Evolutionary conservation across 495 filamentous ascomycete species (phyloP).

Genomic region (Cryomyces minteri): DNA sequence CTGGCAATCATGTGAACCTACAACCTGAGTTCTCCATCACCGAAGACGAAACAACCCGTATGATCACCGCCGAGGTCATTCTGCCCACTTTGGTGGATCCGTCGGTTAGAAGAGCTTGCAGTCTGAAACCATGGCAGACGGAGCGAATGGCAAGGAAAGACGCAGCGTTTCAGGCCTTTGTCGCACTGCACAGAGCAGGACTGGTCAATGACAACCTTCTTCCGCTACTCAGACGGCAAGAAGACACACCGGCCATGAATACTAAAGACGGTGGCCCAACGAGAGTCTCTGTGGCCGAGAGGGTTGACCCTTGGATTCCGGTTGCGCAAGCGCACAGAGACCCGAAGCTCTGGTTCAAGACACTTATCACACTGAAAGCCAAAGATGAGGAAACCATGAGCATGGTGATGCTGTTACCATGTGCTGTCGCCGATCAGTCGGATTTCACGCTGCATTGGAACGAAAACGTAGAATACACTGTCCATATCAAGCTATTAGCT

Average conservation of each 20-base stretch:
- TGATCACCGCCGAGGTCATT: constrained; percentile 37
- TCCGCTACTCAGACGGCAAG: constrained; percentile 25
- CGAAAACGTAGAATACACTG: constrained; percentile 8
- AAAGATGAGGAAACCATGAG: constrained; percentile 7
- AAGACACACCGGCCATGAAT: constrained; percentile 13
- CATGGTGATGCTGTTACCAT: constrained; percentile 23
- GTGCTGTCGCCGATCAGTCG: constrained; percentile 12
- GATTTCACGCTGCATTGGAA: constrained; percentile 29
- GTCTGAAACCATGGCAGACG: constrained; percentile 40
- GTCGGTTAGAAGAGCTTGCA: constrained; percentile 34
- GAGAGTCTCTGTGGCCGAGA: background rate
- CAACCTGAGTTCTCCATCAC: constrained; percentile 29
- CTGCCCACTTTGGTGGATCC: constrained; percentile 55
- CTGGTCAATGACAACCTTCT: constrained; percentile 67
- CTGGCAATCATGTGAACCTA: constrained; percentile 33
- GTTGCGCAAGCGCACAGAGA: too few relatives aligned
- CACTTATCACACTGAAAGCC: background rate
- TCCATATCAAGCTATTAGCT: background rate
- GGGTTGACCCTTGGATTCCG: too few relatives aligned
- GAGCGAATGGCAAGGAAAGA: constrained; percentile 66
- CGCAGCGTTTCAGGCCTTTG: constrained; percentile 69
- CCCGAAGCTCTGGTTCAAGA: background rate
- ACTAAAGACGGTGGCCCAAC: background rate
- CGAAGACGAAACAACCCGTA: constrained; percentile 9
- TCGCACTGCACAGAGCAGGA: constrained; percentile 45